A percentile compares a stretch with the other conserved stretches of the same genome.
Evolutionary conservation across 2,329 filamentous ascomycete genomes (phyloP).

Genomic region (Aureobasidium namibiae): DNA sequence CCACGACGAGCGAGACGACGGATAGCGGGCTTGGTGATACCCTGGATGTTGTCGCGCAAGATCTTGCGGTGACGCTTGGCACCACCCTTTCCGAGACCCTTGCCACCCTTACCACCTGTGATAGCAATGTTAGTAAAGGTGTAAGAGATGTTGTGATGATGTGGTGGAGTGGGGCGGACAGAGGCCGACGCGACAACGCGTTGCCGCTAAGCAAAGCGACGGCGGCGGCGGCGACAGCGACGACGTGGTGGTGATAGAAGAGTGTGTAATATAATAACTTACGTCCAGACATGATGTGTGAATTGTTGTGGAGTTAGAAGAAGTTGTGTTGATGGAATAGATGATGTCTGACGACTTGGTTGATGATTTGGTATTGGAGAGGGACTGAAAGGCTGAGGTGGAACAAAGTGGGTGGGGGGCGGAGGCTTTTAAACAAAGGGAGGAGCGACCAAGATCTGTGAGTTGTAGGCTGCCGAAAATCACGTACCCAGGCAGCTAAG

Average conservation of each 20-base stretch:
- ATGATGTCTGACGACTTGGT: conserved; percentile 15
- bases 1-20: conserved; percentile 97
- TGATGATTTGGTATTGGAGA: background rate
- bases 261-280: conserved; percentile 24
- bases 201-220: background rate
- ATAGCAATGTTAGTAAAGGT: conserved; percentile 23
- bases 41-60: conserved; percentile 98
- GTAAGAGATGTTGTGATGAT: background rate
- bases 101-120: conserved; percentile 86
- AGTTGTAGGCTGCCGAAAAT: too few relatives aligned
- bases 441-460: background rate
- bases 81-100: conserved; percentile 95
- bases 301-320: conserved; percentile 18
- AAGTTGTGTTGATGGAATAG: conserved; percentile 14
- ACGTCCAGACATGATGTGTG: conserved; percentile 45
- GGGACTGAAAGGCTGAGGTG: background rate
- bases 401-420: background rate
- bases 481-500: too few relatives aligned
- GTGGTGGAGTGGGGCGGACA: conserved; percentile 2
- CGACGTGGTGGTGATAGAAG: background rate
- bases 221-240: background rate
- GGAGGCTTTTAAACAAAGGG: background rate
- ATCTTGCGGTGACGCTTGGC: conserved; percentile 99
- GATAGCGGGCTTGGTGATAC: conserved; percentile 97
- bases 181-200: conserved; percentile 10